Evolutionary conservation across 2,329 filamentous ascomycete species (phyloP).

Genomic region (Blastomyces silverae): DNA sequence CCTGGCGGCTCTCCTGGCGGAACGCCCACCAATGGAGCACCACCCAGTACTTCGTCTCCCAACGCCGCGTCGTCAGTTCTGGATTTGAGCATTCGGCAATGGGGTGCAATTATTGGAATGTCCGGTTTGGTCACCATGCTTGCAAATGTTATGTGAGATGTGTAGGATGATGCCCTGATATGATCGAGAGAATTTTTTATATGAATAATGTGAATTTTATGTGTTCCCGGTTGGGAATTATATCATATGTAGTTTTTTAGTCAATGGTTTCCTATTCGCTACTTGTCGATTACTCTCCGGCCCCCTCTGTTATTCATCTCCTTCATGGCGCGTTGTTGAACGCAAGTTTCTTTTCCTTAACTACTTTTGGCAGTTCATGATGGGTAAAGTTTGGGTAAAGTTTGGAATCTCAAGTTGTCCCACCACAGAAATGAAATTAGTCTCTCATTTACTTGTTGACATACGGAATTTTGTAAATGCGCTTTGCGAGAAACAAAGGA

Average conservation of each 20-base stretch:
- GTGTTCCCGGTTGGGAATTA: neutral
- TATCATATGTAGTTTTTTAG: neutral
- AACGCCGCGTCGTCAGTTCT: constrained; percentile 3
- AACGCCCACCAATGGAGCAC: neutral
- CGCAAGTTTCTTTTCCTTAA: no score
- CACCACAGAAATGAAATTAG: no score
- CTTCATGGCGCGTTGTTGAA: neutral
- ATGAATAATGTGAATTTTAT: neutral
- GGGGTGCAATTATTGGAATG: neutral
- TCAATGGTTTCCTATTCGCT: neutral
- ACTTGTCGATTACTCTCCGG: no score
- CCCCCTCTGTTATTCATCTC: neutral
- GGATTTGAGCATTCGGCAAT: neutral
- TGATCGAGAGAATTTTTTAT: neutral
- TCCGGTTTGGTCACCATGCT: neutral
- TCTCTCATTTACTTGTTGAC: no score
- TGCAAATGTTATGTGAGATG: neutral
- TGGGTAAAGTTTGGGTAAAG: no score
- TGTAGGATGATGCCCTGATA: neutral
- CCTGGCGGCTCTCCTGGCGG: neutral
- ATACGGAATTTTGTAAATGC: no score
- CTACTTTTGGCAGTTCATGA: no score
- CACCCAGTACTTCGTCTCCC: neutral
- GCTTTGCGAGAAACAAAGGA: no score
- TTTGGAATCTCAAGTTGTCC: no score